Percentiles rank a stretch among this genome's conserved stretches.
Evolutionary conservation across 805 yeast species (phyloP).

Genomic region (Yamadazyma takamatsuzukensis): DNA sequence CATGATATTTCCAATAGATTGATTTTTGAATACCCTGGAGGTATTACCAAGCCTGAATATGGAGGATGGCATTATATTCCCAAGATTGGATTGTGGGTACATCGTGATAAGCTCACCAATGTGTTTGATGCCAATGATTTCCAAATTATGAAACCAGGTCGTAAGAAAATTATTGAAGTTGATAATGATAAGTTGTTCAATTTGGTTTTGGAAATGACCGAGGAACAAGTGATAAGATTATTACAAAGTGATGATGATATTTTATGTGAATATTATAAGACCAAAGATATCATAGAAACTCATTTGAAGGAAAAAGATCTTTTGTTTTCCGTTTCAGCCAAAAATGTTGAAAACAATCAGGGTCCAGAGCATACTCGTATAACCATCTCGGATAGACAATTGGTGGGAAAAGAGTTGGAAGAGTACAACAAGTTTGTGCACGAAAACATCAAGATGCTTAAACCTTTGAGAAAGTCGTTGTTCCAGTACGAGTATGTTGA

Average conservation of each 20-base stretch:
- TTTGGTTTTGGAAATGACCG: slow-evolving; percentile 19
- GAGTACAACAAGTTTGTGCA: slow-evolving; percentile 11
- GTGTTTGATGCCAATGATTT: slow-evolving; percentile 14
- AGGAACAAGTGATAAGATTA: slow-evolving; percentile 19
- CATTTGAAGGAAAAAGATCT: slow-evolving; percentile 21
- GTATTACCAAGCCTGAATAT: slow-evolving; percentile 18
- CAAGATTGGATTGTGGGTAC: slow-evolving; percentile 15
- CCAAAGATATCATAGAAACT: slow-evolving; percentile 21
- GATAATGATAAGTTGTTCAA: slow-evolving; percentile 7
- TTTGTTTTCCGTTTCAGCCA: slow-evolving; percentile 3
- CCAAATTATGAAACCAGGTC: slow-evolving; percentile 2
- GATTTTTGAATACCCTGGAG: slow-evolving; percentile 16
- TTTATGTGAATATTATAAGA: slow-evolving; percentile 23
- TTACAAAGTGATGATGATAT: slow-evolving; percentile 19
- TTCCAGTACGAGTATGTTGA: slow-evolving; percentile 15
- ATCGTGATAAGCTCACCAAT: slow-evolving; percentile 5
- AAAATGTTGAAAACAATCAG: not conserved
- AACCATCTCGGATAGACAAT: slow-evolving; percentile 4
- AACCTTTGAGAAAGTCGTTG: slow-evolving; percentile 15
- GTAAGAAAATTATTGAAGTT: slow-evolving; percentile 3
- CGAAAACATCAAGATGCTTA: slow-evolving; percentile 11
- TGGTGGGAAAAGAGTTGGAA: slow-evolving; percentile 7
- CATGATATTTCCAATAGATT: slow-evolving; percentile 20
- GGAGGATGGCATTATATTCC: slow-evolving; percentile 21
- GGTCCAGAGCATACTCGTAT: not conserved